These are phyloP conservation scores for Arthonia radiata DNA, from an alignment of 495 filamentous ascomycete genomes.

Conservation along the genomic window DNA sequence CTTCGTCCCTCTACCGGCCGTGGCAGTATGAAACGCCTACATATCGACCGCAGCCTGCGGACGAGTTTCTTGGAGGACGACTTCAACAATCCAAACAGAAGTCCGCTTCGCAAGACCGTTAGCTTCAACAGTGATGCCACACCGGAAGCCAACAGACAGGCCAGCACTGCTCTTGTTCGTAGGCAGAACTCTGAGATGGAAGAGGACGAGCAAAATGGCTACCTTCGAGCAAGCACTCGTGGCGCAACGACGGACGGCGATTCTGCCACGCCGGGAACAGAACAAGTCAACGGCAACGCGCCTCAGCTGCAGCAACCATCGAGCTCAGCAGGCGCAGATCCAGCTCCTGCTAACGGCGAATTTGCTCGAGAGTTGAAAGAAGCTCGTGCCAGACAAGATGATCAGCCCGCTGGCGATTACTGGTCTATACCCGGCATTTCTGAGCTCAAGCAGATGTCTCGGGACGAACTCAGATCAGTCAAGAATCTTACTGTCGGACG, in stretches of 20 bases:
- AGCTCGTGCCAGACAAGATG: conserved; percentile 12
- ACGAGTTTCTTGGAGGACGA: conserved; percentile 41
- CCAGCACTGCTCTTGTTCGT: conserved; percentile 18
- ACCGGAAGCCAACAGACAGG: conserved; percentile 8
- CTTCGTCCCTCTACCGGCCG: too few species aligned
- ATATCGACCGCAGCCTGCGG: conserved; percentile 65
- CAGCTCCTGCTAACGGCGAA: conserved; percentile 5
- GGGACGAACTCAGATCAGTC: conserved; percentile 44
- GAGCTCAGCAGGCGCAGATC: conserved; percentile 2
- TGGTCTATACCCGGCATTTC: conserved; percentile 54
- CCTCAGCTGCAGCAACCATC: too few species aligned
- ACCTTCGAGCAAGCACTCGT: conserved; percentile 33
- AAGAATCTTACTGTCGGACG: conserved; percentile 58
- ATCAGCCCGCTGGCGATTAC: conserved; percentile 47
- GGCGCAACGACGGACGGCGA: conserved; percentile 18
- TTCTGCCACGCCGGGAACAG: conserved; percentile 33
- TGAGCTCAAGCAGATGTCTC: conserved; percentile 49
- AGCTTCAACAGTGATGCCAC: conserved; percentile 53
- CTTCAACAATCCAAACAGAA: conserved; percentile 10
- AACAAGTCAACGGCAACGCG: conserved; percentile 48
- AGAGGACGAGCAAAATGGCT: conserved; percentile 41
- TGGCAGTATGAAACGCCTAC: conserved; percentile 61
- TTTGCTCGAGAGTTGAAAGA: too few species aligned
- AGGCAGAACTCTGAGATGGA: conserved; percentile 18
- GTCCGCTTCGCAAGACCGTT: conserved; percentile 51